Evolutionary conservation across 1,139 yeast species (phyloP).

Genomic region (Blastobotrys niveus): DNA sequence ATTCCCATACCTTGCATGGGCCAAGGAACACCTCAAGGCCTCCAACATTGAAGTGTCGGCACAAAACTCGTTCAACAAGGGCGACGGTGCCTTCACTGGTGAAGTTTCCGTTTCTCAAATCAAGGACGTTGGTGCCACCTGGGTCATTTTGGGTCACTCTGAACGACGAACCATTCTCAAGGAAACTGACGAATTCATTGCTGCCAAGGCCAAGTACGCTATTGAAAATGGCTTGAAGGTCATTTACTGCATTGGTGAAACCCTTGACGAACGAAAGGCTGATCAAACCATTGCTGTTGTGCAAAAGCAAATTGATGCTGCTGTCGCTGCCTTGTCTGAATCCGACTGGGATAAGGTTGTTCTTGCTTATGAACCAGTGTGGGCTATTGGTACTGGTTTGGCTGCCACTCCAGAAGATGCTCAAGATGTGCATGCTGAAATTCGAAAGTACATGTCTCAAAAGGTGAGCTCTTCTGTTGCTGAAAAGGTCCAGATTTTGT

Average conservation of each 20-base stretch:
- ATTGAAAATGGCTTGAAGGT: slow-evolving; percentile 82
- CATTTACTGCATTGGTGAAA: slow-evolving; percentile 95
- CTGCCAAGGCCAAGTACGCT: slow-evolving; percentile 93
- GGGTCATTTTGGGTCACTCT: slow-evolving; percentile 98
- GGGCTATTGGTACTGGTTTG: slow-evolving; percentile 99
- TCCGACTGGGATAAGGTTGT: slow-evolving; percentile 88
- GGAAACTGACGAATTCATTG: slow-evolving; percentile 87
- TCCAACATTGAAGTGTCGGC: slow-evolving; percentile 75
- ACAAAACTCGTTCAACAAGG: slow-evolving; percentile 83
- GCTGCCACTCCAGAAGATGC: slow-evolving; percentile 99
- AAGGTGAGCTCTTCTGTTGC: slow-evolving; percentile 78
- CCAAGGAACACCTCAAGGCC: slow-evolving; percentile 64
- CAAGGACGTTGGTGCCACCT: slow-evolving; percentile 85
- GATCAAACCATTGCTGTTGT: slow-evolving; percentile 81
- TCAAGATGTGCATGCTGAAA: slow-evolving; percentile 77
- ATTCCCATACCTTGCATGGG: slow-evolving; percentile 78
- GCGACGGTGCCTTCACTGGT: slow-evolving; percentile 97
- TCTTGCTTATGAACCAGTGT: slow-evolving; percentile 98
- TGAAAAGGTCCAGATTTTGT: slow-evolving; percentile 76
- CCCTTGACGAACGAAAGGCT: slow-evolving; percentile 89
- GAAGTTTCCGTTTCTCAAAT: slow-evolving; percentile 86
- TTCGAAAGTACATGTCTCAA: slow-evolving; percentile 74
- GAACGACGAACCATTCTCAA: slow-evolving; percentile 94
- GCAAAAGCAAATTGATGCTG: slow-evolving; percentile 88
- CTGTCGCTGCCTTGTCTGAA: slow-evolving; percentile 58